Conservation (phyloP, 2,329 filamentous ascomycete genomes). For the Uncinocarpus reesii region DNA sequence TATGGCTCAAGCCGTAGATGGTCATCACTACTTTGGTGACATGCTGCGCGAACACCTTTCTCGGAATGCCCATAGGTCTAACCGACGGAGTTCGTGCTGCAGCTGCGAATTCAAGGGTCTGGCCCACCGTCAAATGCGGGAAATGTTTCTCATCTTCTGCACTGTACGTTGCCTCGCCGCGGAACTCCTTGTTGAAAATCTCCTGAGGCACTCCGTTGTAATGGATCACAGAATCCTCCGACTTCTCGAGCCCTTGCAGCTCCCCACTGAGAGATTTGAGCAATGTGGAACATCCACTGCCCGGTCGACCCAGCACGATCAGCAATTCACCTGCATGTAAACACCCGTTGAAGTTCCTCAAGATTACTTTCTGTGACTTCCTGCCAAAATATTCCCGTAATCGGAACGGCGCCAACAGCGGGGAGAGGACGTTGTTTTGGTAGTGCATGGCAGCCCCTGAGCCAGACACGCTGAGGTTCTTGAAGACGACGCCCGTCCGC, state of each 20-base stretch:
- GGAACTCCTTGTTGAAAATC: constrained; percentile 58
- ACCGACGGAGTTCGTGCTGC: constrained; percentile 41
- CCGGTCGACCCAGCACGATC: constrained; percentile 34
- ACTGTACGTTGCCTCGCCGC: constrained; percentile 33
- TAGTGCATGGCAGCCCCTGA: constrained; percentile 57
- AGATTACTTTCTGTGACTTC: constrained; percentile 46
- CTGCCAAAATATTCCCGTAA: constrained; percentile 46
- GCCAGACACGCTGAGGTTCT: constrained; percentile 56
- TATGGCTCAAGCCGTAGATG: constrained; percentile 34
- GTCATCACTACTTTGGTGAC: constrained; percentile 35
- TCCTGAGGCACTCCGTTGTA: constrained; percentile 58
- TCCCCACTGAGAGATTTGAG: constrained; percentile 76
- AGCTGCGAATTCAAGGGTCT: constrained; percentile 49
- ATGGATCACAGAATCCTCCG: constrained; percentile 62
- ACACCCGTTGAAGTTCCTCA: constrained; percentile 45
- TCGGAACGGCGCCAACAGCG: constrained; percentile 49
- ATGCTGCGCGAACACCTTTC: constrained; percentile 36
- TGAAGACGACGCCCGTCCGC: constrained; percentile 53
- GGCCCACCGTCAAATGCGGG: constrained; percentile 47
- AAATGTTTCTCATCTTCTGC: constrained; percentile 43
- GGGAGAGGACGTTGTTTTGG: constrained; percentile 55
- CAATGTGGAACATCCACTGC: constrained; percentile 60
- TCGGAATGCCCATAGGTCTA: constrained; percentile 33
- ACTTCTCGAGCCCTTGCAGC: constrained; percentile 65
- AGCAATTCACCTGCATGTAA: constrained; percentile 42